Evolutionary conservation across 805 yeast genomes (phyloP), one percentile per base, ranked within the genome.

Genomic region (Candida orba): DNA sequence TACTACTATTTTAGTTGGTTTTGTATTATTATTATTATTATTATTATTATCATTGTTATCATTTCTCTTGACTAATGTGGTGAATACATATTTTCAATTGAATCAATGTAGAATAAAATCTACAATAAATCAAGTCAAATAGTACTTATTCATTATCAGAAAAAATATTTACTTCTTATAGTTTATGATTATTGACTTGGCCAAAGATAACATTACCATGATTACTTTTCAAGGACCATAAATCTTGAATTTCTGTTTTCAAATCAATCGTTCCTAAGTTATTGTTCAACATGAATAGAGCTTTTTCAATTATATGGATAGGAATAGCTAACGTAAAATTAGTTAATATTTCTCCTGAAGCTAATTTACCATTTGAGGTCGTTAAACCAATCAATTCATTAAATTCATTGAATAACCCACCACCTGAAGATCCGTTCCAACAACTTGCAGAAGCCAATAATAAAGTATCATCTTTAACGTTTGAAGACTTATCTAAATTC

Each of bases 361-460:
- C 46, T 9, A 58, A 36, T 35, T 53, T 58, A 4, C 62, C 62
- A 42, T 58, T 58, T 0, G 61, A 57, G 3, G 62, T 57, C 60
- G 57, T 56, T 30, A 58, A 45, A 3, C 62, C 62, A 36, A 58
- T 37, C 13, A 58, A 37, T 40, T 58, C 59, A 39, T 55, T 46
- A 1, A 32, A 37, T 7, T 38, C 39, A 36, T 52, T 57, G 39
- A 58, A 57, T n/a, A 57, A 20, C 1, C 62, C 61, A 6, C 62
- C 62, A 6, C 62, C 62, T 12, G 58, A 53, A 14, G 60, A 56
- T 3, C 62, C 62, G 39, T 57, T 58, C 62, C 62, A 58, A 34
- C 62, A 58, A 15, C 54, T 51, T 6, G 61, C 59, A 13, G 59
- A 52, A 3, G 47, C 56, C 3, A 58, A 37, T n/a, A 58, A 17